Base-by-base conservation (phyloP, 176 grass and related monocot genomes). In the Neostapfia colusana region DNA sequence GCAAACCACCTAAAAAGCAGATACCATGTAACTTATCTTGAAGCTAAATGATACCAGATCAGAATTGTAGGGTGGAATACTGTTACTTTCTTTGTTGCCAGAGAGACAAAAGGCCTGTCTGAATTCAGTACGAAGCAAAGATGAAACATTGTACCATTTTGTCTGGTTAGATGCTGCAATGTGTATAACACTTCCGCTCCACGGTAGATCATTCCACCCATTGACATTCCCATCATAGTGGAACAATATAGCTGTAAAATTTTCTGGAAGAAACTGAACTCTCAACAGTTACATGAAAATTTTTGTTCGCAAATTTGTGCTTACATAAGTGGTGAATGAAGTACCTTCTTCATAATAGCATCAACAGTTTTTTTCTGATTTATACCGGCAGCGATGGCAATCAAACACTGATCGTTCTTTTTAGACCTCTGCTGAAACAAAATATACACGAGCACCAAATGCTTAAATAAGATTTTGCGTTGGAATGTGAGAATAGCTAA, bases 231-330 rank as follows among this genome's bases (percentile, higher is more conserved):
- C 93, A 97, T 97, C 93, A 37, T 97, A 97, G 81, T 97, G 93
- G 85, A 97, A 97, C 36, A 97, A 81, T 28, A 97, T 93, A 85
- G 75, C 84, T 63, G 93, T 93, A 83, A 97, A 97, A 84, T 91
- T 97, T 67, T 97, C 93, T 91, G 86, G 82, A 91, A 93, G 85
- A 97, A 97, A 97, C 93, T 93, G 88, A 83, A 93, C 75, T 79
- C 69, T 62, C 72, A 64, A 89, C 79, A 74, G 85, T 93, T 85
- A 93, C 70, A 83, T 57, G 79, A 70, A 49, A 53, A 85, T 43
- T 53, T 49, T 39, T 65, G 46, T 13, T 50, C 15, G 67, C 20
- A 86, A 73, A 86, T 28, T 51, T 63, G 12, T 3, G 11, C 35
- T 49, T 83, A 16, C 8, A 63, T 18, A 75, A 51, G 70, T 34